These are phyloP conservation scores for Ammopiptanthus mongolicus DNA, from an alignment of 306 rosid genomes.

Conservation along the genomic window DNA sequence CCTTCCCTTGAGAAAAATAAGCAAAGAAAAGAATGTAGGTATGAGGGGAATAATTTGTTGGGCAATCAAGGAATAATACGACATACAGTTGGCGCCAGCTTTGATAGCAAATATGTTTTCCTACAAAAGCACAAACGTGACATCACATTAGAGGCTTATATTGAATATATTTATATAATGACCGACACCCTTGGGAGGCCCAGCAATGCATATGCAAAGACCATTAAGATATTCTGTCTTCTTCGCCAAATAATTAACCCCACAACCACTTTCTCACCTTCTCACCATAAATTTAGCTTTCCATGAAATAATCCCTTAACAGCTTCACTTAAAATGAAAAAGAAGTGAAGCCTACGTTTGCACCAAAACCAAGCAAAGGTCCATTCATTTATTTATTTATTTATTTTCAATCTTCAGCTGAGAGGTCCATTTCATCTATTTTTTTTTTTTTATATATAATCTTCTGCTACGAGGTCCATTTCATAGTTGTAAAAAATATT, in stretches of 20 bases:
- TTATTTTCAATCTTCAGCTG: not conserved
- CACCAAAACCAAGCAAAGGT: not conserved
- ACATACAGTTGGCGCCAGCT: slow-evolving; percentile 22
- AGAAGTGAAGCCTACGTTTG: not conserved
- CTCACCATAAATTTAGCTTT: slow-evolving; percentile 11
- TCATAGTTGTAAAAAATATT: not conserved
- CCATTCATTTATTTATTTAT: not conserved
- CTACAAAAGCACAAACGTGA: slow-evolving; percentile 24
- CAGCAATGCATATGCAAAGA: slow-evolving; percentile 9
- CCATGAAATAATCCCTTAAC: slow-evolving; percentile 26
- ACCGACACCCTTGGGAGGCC: slow-evolving; percentile 26
- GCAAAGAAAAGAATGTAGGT: not conserved
- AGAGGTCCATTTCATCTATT: slow-evolving; percentile 12
- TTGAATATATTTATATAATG: slow-evolving; percentile 21
- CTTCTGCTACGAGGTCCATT: slow-evolving; percentile 3
- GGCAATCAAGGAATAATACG: slow-evolving; percentile 25
- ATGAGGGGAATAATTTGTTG: slow-evolving; percentile 17
- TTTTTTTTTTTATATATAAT: not conserved
- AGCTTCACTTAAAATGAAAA: not conserved
- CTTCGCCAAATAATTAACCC: slow-evolving; percentile 20
- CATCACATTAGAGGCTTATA: slow-evolving; percentile 10
- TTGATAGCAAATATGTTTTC: slow-evolving; percentile 5
- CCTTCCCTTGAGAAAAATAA: not conserved
- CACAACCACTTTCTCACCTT: slow-evolving; percentile 11
- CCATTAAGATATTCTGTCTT: slow-evolving; percentile 25